A percentile compares a stretch with the other conserved stretches of the same genome.
Conservation (phyloP, 495 filamentous ascomycete species). For the Annulohypoxylon moriforme region DNA sequence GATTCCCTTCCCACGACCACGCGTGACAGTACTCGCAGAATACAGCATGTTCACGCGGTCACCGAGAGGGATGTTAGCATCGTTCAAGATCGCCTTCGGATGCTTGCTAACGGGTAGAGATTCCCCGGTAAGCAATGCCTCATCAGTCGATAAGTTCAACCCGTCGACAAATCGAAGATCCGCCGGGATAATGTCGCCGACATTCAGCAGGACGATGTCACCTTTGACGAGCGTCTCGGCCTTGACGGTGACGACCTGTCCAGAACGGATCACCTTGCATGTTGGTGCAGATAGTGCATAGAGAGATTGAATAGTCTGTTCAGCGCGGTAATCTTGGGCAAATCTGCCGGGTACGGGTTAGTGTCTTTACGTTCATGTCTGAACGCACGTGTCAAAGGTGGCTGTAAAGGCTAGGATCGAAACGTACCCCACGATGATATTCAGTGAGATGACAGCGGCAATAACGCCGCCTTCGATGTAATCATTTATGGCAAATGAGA, state of each 20-base stretch:
- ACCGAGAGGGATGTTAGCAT: slow-evolving; percentile 67
- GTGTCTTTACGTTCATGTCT: not conserved
- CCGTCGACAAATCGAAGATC: slow-evolving; percentile 74
- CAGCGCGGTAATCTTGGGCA: slow-evolving; percentile 77
- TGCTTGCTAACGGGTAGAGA: slow-evolving; percentile 76
- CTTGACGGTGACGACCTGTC: slow-evolving; percentile 65
- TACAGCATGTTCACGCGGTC: slow-evolving; percentile 79
- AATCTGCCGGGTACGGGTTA: slow-evolving; percentile 57
- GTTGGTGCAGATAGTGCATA: slow-evolving; percentile 74
- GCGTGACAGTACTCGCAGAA: slow-evolving; percentile 76
- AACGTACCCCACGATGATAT: slow-evolving; percentile 72
- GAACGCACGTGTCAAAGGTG: not conserved
- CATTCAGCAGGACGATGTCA: slow-evolving; percentile 75
- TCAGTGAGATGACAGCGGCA: slow-evolving; percentile 76
- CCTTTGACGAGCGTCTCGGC: slow-evolving; percentile 74
- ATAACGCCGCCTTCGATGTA: slow-evolving; percentile 83
- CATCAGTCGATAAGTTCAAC: slow-evolving; percentile 78
- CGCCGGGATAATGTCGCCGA: slow-evolving; percentile 77
- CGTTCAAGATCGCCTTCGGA: slow-evolving; percentile 50
- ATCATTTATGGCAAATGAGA: slow-evolving; percentile 78
- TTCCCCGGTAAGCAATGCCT: slow-evolving; percentile 81
- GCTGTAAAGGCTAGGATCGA: not conserved
- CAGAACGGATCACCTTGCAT: slow-evolving; percentile 71
- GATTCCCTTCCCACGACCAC: slow-evolving; percentile 74
- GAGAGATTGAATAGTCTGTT: slow-evolving; percentile 78